Evolutionary conservation across 352 stramenopile species (phyloP), one percentile per base, ranked within the genome.

Genomic region (Phytophthora rubi): DNA sequence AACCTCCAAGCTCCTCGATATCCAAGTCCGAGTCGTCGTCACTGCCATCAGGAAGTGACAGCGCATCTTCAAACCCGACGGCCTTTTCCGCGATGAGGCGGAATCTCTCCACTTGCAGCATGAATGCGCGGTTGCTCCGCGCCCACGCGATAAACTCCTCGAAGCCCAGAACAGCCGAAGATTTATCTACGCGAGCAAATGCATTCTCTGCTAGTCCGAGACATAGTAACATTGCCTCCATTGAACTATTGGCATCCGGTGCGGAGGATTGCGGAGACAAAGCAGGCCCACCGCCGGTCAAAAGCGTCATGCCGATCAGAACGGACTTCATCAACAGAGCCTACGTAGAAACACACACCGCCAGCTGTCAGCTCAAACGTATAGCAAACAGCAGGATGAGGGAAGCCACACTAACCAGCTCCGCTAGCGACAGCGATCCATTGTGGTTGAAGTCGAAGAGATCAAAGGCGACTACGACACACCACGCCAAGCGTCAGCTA

Each of bases 61-160:
- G 53, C 52, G 81, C 76, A 18, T 93, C 84, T 53, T 91, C 81
- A 59, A 85, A 87, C 4, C 77, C 82, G 4, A 90, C 75, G 0
- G 80, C 81, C 15, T 90, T 94, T 59, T 93, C 83, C 0, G 82
- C 83, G 32, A 95, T 85, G 1, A 89, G 66, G 0, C 85, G 84
- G 39, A 95, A 94, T 12, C 84, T 80, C 47, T 96, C 89, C 6
- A 94, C 82, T 63, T 94, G 85, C 10, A 95, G 71, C 87, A 96
- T 95, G 44, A 96, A 95, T 42, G 85, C 86, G 2, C 88, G 87
- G 42, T 95, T 93, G 59, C 82, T 93, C n/a, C 88, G 75, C 2
- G 88, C 85, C 87, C 88, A 94, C 6, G 84, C 73, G 58, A 96
- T 87, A 53, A 96, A 95, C 48, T 91, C 89, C 39, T 94, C 86